phyloP scores from a whole-genome alignment of 1,139 yeast species.

The Pichia sp. region DNA sequence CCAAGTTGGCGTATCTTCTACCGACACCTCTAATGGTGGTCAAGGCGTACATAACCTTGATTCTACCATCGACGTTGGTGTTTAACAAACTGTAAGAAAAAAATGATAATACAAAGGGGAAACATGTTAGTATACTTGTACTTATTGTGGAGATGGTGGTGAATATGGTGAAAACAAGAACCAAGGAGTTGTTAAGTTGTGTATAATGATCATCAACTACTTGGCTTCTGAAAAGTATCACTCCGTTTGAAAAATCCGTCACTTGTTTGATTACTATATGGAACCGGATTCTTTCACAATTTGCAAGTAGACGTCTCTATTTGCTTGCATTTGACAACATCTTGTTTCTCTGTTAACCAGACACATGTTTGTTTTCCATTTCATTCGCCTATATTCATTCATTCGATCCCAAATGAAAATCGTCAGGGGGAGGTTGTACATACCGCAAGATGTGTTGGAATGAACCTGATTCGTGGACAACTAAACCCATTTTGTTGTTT shows the following conservation, averaged over 20 bases:
- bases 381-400: too few relatives aligned
- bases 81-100: constrained; percentile 75
- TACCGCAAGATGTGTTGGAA: constrained; percentile 99
- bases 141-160: neutral
- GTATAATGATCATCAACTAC: too few relatives aligned
- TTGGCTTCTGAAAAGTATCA: too few relatives aligned
- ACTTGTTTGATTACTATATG: too few relatives aligned
- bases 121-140: constrained; percentile 20
- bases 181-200: too few relatives aligned
- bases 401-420: neutral
- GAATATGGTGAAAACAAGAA: too few relatives aligned
- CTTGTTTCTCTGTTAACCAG: too few relatives aligned
- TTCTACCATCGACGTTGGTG: constrained; percentile 99
- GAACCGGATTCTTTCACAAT: too few relatives aligned
- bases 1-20: constrained; percentile 99
- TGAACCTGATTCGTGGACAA: constrained; percentile 97
- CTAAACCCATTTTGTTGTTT: constrained; percentile 48
- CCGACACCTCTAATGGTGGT: constrained; percentile 99
- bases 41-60: constrained; percentile 99
- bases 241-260: too few relatives aligned
- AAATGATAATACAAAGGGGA: neutral
- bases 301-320: too few relatives aligned
- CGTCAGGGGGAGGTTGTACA: constrained; percentile 35
- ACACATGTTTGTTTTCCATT: too few relatives aligned
- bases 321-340: too few relatives aligned